Base-by-base conservation (phyloP, 257 asterid species). In the Ehretia macrophylla region DNA sequence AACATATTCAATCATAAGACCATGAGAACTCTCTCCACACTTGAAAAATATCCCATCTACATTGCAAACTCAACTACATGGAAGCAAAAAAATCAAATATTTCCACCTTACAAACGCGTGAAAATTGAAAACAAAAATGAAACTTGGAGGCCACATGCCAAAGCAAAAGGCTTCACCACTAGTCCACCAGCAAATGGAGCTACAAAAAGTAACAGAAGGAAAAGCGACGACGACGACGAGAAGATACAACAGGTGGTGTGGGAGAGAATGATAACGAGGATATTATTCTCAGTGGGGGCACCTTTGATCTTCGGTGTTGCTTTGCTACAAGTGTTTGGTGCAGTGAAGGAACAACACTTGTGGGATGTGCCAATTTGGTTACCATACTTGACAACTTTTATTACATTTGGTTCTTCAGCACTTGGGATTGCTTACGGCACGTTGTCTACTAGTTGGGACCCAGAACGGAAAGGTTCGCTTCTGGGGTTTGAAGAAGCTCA, bases 391-490 rank as follows among this genome's bases (percentile, higher is more conserved):
- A 79, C 94, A 3, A 82, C 75, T 32, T 82, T 86, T 8, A 10
- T 84, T 1, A 82, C 89, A 0, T 86, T 89, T 57, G 94, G 97
- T 0, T 69, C 86, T 17, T 89, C 94, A 0, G 69, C 89, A 11
- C 79, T 89, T 19, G 95, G 97, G 19, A 68, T 83, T 65, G 89
- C 85, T 32, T 86, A 73, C 27, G 94, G 97, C 21, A 79, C 94
- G 39, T 65, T 89, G 60, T 84, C 97, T 1, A 83, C 95, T 11
- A 89, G 95, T 44, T 75, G 87, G 87, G 81, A 81, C 58, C 69
- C 73, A 10, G 77, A 82, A 20, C 77, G 72, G n/a, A 71, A 85
- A 13, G 96, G 96, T 0, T 81, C 93, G 1, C 16, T 78, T 59
- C 69, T 85, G 17, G 96, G 95, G 64, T 59, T 88, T 12, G 95